Evolutionary conservation across 306 rosid genomes (phyloP), one percentile per base, ranked within the genome.

Genomic region (Prunus mume): DNA sequence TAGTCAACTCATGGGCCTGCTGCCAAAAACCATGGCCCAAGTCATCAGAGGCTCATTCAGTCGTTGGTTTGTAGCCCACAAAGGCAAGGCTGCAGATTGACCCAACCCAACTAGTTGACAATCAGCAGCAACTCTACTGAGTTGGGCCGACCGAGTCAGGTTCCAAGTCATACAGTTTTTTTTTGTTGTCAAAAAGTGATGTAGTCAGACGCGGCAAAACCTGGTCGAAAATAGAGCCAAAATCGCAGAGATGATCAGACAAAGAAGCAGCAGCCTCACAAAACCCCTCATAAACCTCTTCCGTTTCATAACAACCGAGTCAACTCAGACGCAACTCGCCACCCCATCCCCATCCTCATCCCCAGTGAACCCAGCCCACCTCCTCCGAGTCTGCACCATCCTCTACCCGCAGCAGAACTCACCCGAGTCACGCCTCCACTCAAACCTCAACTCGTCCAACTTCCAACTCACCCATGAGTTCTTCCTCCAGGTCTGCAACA

Each of bases 401-500:
- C 93, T 90, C 27, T 87, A 86, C 77, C 95, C 90, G 81, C 98
- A 91, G 20, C 96, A 91, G 69, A 79, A 90, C 86, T 89, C 88
- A 24, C 79, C 93, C 58, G 88, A 84, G 67, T 43, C 90, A n/a
- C 80, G 94, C 17, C 88, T 91, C 73, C 85, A 83, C 77, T n/a
- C n/a, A n/a, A n/a, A 87, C 63, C 94, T 94, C 81, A 62, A 74
- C 50, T 77, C 94, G 30, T 80, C 77, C 81, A 71, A 79, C 47
- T 88, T 85, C 85, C 58, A 79, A 34, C 89, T 90, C 78, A 87
- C 91, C 77, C 98, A 86, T 73, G 97, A 94, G 78, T 87, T 94
- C 85, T 91, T 94, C 86, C 91, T 94, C 45, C 98, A 89, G 34
- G 96, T 91, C 25, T 91, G 97, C 93, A 94, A 91, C 87, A 76